Percentiles rank a stretch among this genome's conserved stretches.
Conservation (phyloP, 352 stramenopile genomes). For the Halophytophthora batemanensis region DNA sequence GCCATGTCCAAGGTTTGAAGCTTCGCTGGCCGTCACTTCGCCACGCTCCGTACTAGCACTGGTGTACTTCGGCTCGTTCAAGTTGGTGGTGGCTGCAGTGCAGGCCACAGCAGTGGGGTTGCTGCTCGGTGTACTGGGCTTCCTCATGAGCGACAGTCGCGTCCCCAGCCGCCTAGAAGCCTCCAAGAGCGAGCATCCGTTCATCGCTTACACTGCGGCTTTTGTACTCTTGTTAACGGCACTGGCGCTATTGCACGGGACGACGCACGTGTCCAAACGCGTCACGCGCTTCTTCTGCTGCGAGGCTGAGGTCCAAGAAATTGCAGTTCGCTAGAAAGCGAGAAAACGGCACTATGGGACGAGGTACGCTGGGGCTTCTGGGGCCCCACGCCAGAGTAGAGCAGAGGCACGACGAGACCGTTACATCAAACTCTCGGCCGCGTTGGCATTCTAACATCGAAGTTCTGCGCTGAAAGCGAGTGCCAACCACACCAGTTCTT, state of each 20-base stretch:
- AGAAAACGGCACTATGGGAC: conserved; percentile 1
- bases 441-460: conserved; percentile 4
- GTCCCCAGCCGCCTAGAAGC: conserved; percentile 20
- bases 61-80: conserved; percentile 52
- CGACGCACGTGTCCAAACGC: conserved; percentile 36
- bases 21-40: conserved; percentile 27
- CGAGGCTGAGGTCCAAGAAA: conserved; percentile 9
- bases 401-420: neutral
- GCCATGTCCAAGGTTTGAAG: conserved; percentile 36
- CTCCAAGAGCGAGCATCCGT: conserved; percentile 18
- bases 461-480: conserved; percentile 14
- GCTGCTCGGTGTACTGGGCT: conserved; percentile 24
- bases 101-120: conserved; percentile 30
- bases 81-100: conserved; percentile 31
- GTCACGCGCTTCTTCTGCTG: conserved; percentile 64
- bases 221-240: conserved; percentile 29
- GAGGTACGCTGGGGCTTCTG: neutral
- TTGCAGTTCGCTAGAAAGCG: conserved; percentile 1
- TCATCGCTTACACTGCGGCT: conserved; percentile 28
- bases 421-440: neutral
- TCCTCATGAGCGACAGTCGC: conserved; percentile 31
- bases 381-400: neutral
- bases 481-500: conserved; percentile 4
- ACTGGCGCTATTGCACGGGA: conserved; percentile 36
- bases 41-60: conserved; percentile 35